phyloP scores from a whole-genome alignment of 306 rosid species.

The Cicer cuneatum region DNA sequence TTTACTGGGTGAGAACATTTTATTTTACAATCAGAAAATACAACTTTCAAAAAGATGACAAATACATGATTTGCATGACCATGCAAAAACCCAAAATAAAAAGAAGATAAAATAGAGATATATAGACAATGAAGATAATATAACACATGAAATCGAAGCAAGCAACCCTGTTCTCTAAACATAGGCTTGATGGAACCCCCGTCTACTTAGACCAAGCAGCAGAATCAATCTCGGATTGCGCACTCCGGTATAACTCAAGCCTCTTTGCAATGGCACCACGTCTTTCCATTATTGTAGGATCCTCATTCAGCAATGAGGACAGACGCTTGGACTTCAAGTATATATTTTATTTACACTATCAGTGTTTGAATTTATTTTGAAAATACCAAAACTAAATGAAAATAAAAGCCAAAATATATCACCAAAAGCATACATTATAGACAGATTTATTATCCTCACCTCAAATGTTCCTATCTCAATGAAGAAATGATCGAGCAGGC shows the following conservation, averaged over 20 bases:
- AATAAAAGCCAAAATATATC: neutral
- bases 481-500: conserved; percentile 84
- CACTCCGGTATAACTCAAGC: conserved; percentile 86
- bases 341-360: conserved; percentile 7
- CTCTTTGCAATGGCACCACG: conserved; percentile 78
- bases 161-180: neutral
- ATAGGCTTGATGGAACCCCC: neutral
- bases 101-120: neutral
- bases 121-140: conserved; percentile 12
- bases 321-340: conserved; percentile 66
- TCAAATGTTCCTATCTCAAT: conserved; percentile 83
- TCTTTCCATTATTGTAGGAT: conserved; percentile 91
- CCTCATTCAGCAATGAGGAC: conserved; percentile 86
- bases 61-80: conserved; percentile 12
- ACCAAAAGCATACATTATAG: neutral
- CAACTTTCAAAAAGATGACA: neutral
- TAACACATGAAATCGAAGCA: neutral
- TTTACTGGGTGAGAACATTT: neutral
- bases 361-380: neutral
- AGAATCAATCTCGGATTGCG: conserved; percentile 86
- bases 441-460: conserved; percentile 46
- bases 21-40: neutral
- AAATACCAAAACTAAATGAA: neutral
- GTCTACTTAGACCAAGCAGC: conserved; percentile 93
- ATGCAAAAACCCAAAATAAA: conserved; percentile 15